Base-by-base conservation (phyloP, 78 protist species). In the Dictyostelium purpureum region DNA sequence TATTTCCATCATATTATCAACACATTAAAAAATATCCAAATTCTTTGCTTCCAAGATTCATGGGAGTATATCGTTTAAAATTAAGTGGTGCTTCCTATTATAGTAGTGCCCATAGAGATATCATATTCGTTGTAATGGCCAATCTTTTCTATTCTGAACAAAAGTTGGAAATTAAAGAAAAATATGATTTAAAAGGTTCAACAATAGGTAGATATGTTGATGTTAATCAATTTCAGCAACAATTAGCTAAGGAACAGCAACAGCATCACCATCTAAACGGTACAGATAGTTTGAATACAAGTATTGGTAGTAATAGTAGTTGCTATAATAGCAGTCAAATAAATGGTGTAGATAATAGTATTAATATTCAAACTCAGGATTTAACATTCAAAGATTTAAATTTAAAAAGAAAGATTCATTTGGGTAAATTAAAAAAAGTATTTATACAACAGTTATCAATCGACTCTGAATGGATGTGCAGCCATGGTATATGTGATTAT, bases 171-270 rank as follows among this genome's bases (percentile, higher is more conserved):
- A 49, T 92, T 4, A 43, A 43, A 24, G 95, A 92, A 42, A 47
- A 74, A 26, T 92, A 92, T 61, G 95, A 92, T 52, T 74, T 92
- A 6, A 92, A 92, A 51, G 95, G 95, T 19, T 54, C 77, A 6
- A 92, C 89, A 28, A 47, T 92, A 12, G 91, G 90, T 33, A 38
- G 95, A 57, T 74, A 47, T 40, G 95, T 92, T 5, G 80, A 63
- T 59, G 66, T 82, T 14, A 75, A 71, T 56, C 56, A 70, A 56
- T 21, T 70, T 12, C 37, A 45, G 45, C 79, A 73, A 73, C 59
- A 73, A 45, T 24, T 9, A 7, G 33, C 35, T 18, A 49, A 69
- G 24, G 33, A 69, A 69, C 77, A 69, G 2, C 77, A 31, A 69
- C 40, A 43, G 4, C 79, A 24, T n/a, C 79, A 47, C 33, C 61